Conservation (phyloP, 495 filamentous ascomycete species). For the Xylaria castorea region DNA sequence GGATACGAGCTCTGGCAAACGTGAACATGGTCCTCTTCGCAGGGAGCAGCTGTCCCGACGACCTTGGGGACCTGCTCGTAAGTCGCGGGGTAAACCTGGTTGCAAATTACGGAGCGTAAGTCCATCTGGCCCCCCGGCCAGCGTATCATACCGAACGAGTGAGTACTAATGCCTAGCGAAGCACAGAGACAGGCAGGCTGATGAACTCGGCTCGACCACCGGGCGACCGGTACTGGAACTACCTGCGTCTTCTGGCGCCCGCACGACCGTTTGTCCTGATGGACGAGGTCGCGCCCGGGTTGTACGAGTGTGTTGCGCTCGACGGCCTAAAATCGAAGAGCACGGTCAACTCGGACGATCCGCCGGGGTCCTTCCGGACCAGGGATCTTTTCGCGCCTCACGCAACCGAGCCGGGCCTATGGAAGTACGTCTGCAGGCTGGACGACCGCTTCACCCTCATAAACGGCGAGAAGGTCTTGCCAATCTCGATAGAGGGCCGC, state of each 20-base stretch:
- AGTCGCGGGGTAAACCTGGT: conserved; percentile 62
- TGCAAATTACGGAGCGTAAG: conserved; percentile 52
- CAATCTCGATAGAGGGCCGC: conserved; percentile 62
- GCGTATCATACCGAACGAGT: neutral
- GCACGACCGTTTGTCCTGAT: conserved; percentile 39
- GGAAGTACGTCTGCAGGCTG: conserved; percentile 64
- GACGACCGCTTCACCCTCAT: conserved; percentile 65
- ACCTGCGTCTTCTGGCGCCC: conserved; percentile 41
- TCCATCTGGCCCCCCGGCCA: neutral
- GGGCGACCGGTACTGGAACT: conserved; percentile 54
- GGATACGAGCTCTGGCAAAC: conserved; percentile 44
- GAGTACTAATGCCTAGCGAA: conserved; percentile 13
- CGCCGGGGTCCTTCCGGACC: conserved; percentile 46
- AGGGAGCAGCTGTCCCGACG: conserved; percentile 56
- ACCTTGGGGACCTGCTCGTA: conserved; percentile 60
- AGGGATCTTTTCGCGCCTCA: conserved; percentile 66
- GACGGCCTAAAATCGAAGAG: conserved; percentile 59
- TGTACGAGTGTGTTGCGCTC: conserved; percentile 56
- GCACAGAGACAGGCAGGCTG: conserved; percentile 63
- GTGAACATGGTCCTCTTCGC: conserved; percentile 56
- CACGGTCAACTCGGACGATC: conserved; percentile 53
- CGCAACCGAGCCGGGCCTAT: conserved; percentile 58
- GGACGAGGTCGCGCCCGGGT: conserved; percentile 31
- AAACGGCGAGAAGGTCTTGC: conserved; percentile 69
- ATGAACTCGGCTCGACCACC: conserved; percentile 60